Conservation (phyloP, 164 flowering plant genomes). For the Kingdonia uniflora region DNA sequence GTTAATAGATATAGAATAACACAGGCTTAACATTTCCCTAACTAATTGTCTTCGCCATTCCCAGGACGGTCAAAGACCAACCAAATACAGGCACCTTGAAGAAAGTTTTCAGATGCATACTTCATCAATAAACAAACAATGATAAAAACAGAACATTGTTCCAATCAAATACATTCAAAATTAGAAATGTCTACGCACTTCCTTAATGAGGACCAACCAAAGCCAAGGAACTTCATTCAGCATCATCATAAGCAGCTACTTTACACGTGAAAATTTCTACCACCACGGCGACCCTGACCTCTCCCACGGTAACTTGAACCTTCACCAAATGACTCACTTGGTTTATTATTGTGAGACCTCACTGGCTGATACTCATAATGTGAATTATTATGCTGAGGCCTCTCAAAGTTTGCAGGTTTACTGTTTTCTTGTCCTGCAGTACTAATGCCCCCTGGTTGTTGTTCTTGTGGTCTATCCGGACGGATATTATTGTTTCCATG, state of each 20-base stretch:
- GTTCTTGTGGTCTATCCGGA: conserved; percentile 34
- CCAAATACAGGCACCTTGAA: too few relatives aligned
- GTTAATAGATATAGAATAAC: too few relatives aligned
- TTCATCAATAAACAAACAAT: too few relatives aligned
- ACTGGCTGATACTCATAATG: conserved; percentile 80
- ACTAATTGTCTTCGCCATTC: too few relatives aligned
- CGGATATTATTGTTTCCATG: conserved; percentile 42
- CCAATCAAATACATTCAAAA: too few relatives aligned
- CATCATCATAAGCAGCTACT: conserved; percentile 22
- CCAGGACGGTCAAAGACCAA: too few relatives aligned
- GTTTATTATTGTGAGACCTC: conserved; percentile 31
- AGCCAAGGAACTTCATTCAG: conserved; percentile 7
- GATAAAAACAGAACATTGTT: too few relatives aligned
- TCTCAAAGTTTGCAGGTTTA: conserved; percentile 38
- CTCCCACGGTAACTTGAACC: conserved; percentile 43
- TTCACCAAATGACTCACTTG: conserved; percentile 19
- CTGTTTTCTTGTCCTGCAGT: conserved; percentile 28
- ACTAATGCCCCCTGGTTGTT: conserved; percentile 35
- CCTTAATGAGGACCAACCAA: too few relatives aligned
- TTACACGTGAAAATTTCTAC: conserved; percentile 39
- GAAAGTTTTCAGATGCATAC: too few relatives aligned
- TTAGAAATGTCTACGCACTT: too few relatives aligned
- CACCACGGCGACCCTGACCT: conserved; percentile 57
- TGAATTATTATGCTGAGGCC: conserved; percentile 35
- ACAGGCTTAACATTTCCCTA: too few relatives aligned